A percentile compares a stretch with the other conserved stretches of the same genome.
Conservation (phyloP, 2,329 filamentous ascomycete species). For the Aspergillus ochraceoroseus region DNA sequence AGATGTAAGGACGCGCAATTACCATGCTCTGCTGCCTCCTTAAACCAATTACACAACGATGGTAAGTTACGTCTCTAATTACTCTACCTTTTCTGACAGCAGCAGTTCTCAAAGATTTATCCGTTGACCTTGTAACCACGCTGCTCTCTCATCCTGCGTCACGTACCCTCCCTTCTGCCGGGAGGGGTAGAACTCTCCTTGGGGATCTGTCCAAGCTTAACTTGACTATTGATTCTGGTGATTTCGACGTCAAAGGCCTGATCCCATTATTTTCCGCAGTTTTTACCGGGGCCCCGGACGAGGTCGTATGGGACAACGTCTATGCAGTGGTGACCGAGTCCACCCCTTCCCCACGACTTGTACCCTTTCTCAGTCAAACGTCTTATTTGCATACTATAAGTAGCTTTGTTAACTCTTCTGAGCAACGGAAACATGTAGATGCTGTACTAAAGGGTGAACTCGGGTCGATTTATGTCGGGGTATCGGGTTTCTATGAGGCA, state of each 20-base stretch:
- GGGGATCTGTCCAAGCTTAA: not conserved
- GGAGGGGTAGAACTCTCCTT: no score
- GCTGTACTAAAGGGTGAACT: constrained; percentile 27
- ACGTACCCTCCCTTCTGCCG: no score
- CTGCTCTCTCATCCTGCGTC: no score
- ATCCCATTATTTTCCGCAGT: constrained; percentile 19
- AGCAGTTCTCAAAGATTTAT: no score
- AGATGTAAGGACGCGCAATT: no score
- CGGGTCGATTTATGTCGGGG: constrained; percentile 23
- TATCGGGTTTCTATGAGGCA: constrained; percentile 23
- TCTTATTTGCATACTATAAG: constrained; percentile 25
- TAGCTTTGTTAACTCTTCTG: constrained; percentile 29
- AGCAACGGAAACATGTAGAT: constrained; percentile 27
- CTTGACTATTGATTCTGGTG: no score
- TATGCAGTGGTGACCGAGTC: constrained; percentile 17
- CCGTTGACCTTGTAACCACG: no score
- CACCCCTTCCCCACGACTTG: constrained; percentile 21
- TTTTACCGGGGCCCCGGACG: constrained; percentile 11
- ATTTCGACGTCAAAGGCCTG: no score
- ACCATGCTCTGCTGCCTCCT: no score
- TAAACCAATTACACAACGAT: no score
- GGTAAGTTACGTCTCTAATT: no score
- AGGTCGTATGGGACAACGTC: constrained; percentile 23
- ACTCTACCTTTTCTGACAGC: no score
- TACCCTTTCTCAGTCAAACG: constrained; percentile 23